Percentiles rank a stretch among this genome's conserved stretches.
Conservation (phyloP, 768 basidiomycete genomes). For the Agrocybe chaxingu region DNA sequence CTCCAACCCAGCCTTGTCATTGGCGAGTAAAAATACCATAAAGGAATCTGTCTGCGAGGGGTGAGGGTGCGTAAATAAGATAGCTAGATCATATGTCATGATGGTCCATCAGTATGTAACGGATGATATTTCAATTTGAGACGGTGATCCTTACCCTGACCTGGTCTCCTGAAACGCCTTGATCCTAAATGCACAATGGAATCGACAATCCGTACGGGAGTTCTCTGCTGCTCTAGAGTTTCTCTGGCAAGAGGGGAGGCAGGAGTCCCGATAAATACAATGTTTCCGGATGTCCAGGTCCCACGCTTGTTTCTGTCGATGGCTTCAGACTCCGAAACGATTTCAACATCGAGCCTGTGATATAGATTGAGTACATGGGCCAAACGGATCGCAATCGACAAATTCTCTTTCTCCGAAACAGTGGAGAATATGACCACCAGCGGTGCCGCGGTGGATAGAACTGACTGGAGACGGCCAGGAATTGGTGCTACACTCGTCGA, state of each 20-base stretch:
- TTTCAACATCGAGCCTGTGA: slow-evolving; percentile 66
- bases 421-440: slow-evolving; percentile 55
- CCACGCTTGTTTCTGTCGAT: slow-evolving; percentile 14
- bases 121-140: not conserved
- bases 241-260: slow-evolving; percentile 27
- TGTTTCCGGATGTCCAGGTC: slow-evolving; percentile 39
- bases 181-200: slow-evolving; percentile 24
- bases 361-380: slow-evolving; percentile 66
- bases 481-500: slow-evolving; percentile 15
- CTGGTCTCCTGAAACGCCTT: slow-evolving; percentile 21
- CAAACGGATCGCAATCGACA: slow-evolving; percentile 60
- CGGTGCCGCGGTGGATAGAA: slow-evolving; percentile 53
- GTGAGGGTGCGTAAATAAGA: slow-evolving; percentile 70
- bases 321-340: slow-evolving; percentile 45
- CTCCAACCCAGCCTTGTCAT: slow-evolving; percentile 60
- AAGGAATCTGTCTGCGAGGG: slow-evolving; percentile 28
- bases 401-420: slow-evolving; percentile 23
- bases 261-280: slow-evolving; percentile 54
- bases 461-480: slow-evolving; percentile 61
- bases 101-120: slow-evolving; percentile 8
- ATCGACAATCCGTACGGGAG: slow-evolving; percentile 28
- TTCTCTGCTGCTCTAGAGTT: slow-evolving; percentile 28
- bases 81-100: slow-evolving; percentile 24
- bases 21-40: slow-evolving; percentile 59
- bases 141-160: slow-evolving; percentile 24